Evolutionary conservation across 169 alveolate species (phyloP), one percentile per base, ranked within the genome.

Genomic region (Neospora caninum): DNA sequence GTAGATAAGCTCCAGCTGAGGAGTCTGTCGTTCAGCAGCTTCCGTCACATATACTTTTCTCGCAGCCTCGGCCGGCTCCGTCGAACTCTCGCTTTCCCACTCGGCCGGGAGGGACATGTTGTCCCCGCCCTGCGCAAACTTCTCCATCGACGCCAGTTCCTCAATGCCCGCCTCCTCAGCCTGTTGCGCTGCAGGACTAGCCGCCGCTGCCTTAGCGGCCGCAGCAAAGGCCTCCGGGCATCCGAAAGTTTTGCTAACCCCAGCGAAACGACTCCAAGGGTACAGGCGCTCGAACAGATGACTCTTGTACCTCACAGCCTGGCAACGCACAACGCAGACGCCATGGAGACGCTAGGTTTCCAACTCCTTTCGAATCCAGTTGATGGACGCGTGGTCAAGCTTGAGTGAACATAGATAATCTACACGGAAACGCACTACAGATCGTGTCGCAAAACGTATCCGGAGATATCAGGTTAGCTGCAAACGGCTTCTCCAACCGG

Each of bases 261-360:
- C 94, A 27, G 94, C 94, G 41, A 92, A 92, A 13, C 94, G 94
- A 42, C 92, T 45, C 94, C 94, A 92, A 36, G 94, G 94, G 94
- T 83, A 69, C 67, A 92, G 91, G 22, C 94, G 92, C 88, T 92
- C 94, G 39, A 92, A 89, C 42, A 92, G 78, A 86, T 92, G 94
- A 80, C 94, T 92, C 54, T 92, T 92, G 80, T 83, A 92, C 64
- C 94, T 88, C 29, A 92, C 91, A 80, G 82, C 58, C 94, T 92
- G 94, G 84, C 82, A 42, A 70, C 73, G 92, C 89, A 42, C 43
- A 43, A 25, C 13, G 78, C 80, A 41, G 10, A 25, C 34, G 39
- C 54, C 2, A 80, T 34, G 2, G 82, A 20, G 38, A 69, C 7
- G n/a, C 49, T 2, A 18, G 7, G n/a, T 39, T 39, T 80, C 25